These are phyloP conservation scores for Colletotrichum karsti DNA, from an alignment of 2,329 filamentous ascomycete species.

Conservation along the genomic window DNA sequence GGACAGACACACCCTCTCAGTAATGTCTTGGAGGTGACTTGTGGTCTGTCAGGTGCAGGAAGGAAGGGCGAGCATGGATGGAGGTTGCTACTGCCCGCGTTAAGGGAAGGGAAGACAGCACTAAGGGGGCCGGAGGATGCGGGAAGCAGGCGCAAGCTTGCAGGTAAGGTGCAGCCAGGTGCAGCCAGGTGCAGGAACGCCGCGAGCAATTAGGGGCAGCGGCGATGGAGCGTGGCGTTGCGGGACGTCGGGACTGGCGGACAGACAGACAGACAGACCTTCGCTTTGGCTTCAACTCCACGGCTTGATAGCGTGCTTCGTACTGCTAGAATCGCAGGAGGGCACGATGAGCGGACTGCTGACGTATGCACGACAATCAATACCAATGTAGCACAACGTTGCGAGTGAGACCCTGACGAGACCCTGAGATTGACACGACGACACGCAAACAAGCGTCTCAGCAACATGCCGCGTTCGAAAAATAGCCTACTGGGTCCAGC, in stretches of 20 bases:
- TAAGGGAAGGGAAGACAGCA: background rate
- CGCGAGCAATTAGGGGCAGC: background rate
- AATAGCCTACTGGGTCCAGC: slow-evolving; percentile 9
- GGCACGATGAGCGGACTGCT: background rate
- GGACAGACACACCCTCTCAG: background rate
- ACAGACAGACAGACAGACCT: background rate
- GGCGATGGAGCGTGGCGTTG: slow-evolving; percentile 14
- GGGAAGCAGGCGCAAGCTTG: background rate
- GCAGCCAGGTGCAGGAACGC: background rate
- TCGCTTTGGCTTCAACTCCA: background rate
- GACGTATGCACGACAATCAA: background rate
- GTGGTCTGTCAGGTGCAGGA: slow-evolving; percentile 1
- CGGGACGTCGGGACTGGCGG: slow-evolving; percentile 13
- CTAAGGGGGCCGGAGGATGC: background rate
- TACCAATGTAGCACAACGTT: background rate
- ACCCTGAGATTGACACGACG: background rate
- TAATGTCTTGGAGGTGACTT: slow-evolving; percentile 1
- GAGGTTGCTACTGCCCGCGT: background rate
- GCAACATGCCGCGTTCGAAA: background rate
- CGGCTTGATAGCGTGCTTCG: no score
- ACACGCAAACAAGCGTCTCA: slow-evolving; percentile 3
- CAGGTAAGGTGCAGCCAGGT: slow-evolving; percentile 1
- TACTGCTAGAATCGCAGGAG: background rate
- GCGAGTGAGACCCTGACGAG: background rate
- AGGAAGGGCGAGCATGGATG: background rate